phyloP scores from a whole-genome alignment of 352 stramenopile species.

The Pythium utonaiense region DNA sequence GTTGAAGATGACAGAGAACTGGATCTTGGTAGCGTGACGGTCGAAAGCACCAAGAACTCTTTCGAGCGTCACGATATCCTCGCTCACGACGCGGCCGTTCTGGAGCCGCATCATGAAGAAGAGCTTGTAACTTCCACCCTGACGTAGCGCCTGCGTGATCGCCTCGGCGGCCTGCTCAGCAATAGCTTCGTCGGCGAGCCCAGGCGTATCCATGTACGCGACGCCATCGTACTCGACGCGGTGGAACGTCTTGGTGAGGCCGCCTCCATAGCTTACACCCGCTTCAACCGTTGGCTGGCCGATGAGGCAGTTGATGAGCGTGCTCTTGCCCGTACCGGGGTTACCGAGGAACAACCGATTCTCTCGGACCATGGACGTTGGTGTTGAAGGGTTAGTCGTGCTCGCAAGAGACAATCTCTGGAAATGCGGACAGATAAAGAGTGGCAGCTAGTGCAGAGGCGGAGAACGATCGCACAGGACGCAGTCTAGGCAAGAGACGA shows the following conservation, averaged over 20 bases:
- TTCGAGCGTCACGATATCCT: constrained; percentile 24
- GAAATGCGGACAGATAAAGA: too few species aligned
- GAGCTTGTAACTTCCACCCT: constrained; percentile 23
- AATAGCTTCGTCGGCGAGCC: constrained; percentile 15
- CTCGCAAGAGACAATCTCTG: too few species aligned
- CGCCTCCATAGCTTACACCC: background rate
- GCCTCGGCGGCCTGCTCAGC: constrained; percentile 4
- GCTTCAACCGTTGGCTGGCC: background rate
- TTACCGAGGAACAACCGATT: constrained; percentile 2
- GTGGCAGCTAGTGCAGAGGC: too few species aligned
- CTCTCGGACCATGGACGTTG: too few species aligned
- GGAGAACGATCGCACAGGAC: too few species aligned
- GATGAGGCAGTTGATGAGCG: constrained; percentile 1
- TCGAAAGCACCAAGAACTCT: constrained; percentile 20
- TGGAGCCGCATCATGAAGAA: constrained; percentile 28
- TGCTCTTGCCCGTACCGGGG: background rate
- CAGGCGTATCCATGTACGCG: constrained; percentile 29
- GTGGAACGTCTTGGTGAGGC: constrained; percentile 15
- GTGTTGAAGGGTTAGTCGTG: too few species aligned
- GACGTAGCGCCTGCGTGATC: constrained; percentile 17
- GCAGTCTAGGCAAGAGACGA: too few species aligned
- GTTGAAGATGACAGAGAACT: too few species aligned
- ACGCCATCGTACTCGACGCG: constrained; percentile 8
- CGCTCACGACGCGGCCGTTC: constrained; percentile 17
- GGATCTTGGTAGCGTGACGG: constrained; percentile 6